Evolutionary conservation across 768 basidiomycete species (phyloP).

Genomic region (Tricholoma hemisulphureum): DNA sequence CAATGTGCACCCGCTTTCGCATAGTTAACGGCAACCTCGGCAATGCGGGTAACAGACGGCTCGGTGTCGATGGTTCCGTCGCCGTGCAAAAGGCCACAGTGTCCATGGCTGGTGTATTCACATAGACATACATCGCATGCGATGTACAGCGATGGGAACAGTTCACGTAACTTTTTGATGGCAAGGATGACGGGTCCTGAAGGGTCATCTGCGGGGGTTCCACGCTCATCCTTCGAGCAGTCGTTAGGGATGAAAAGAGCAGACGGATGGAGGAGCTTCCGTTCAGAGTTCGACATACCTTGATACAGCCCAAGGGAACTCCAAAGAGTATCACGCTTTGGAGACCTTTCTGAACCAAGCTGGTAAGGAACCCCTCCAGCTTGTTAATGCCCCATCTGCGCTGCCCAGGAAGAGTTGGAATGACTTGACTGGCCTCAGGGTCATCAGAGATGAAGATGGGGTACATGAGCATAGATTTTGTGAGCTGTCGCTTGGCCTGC

Average conservation of each 20-base stretch:
- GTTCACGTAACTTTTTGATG: slow-evolving; percentile 69
- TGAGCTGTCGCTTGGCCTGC: slow-evolving; percentile 78
- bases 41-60: slow-evolving; percentile 84
- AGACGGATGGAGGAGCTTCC: too few relatives aligned
- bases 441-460: slow-evolving; percentile 98
- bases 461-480: slow-evolving; percentile 97
- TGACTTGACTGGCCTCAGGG: slow-evolving; percentile 76
- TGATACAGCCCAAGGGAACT: slow-evolving; percentile 76
- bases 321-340: slow-evolving; percentile 93
- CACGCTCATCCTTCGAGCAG: slow-evolving; percentile 65
- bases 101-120: slow-evolving; percentile 98
- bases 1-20: slow-evolving; percentile 96
- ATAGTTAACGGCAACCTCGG: slow-evolving; percentile 88
- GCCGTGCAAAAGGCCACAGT: slow-evolving; percentile 78
- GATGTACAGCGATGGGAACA: slow-evolving; percentile 86
- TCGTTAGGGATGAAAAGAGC: background rate
- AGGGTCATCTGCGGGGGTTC: slow-evolving; percentile 88
- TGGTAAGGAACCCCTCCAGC: slow-evolving; percentile 82
- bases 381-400: slow-evolving; percentile 94
- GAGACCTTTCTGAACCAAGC: slow-evolving; percentile 87
- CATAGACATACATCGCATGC: slow-evolving; percentile 98
- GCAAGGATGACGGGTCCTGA: slow-evolving; percentile 91
- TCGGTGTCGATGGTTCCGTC: slow-evolving; percentile 78
- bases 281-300: slow-evolving; percentile 44
- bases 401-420: slow-evolving; percentile 80